Conservation (phyloP, 148 eudicot genomes). For the Chenopodium formosanum region DNA sequence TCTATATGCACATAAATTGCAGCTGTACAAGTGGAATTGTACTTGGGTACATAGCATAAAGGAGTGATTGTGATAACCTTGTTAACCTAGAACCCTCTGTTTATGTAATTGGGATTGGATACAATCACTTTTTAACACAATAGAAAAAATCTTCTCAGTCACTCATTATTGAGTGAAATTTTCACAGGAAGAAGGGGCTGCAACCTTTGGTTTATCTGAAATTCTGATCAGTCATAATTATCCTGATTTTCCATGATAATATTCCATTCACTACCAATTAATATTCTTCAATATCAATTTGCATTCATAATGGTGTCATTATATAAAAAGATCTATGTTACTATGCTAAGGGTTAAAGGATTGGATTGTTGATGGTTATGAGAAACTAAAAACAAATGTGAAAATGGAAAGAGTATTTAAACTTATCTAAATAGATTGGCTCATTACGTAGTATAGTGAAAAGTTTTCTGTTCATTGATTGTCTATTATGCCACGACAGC, state of each 20-base stretch:
- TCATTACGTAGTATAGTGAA: neutral
- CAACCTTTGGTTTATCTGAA: neutral
- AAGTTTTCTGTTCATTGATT: neutral
- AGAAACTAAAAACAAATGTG: too few relatives aligned
- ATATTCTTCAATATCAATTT: neutral
- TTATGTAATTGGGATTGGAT: neutral
- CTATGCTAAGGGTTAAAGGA: too few relatives aligned
- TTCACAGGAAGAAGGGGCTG: neutral
- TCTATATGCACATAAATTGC: neutral
- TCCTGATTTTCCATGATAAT: neutral
- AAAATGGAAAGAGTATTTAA: too few relatives aligned
- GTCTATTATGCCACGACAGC: neutral
- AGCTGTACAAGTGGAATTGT: constrained; percentile 3
- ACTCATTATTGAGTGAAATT: too few relatives aligned
- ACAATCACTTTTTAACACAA: neutral
- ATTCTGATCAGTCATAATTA: neutral
- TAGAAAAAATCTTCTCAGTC: neutral
- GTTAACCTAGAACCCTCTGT: neutral
- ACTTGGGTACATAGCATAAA: neutral
- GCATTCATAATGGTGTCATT: neutral
- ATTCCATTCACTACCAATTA: neutral
- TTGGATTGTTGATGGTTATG: too few relatives aligned
- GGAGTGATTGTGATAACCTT: neutral
- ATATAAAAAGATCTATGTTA: too few relatives aligned
- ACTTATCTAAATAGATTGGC: neutral